These are phyloP conservation scores for Brassica juncea DNA, from an alignment of 345 rosid genomes.

Conservation along the genomic window DNA sequence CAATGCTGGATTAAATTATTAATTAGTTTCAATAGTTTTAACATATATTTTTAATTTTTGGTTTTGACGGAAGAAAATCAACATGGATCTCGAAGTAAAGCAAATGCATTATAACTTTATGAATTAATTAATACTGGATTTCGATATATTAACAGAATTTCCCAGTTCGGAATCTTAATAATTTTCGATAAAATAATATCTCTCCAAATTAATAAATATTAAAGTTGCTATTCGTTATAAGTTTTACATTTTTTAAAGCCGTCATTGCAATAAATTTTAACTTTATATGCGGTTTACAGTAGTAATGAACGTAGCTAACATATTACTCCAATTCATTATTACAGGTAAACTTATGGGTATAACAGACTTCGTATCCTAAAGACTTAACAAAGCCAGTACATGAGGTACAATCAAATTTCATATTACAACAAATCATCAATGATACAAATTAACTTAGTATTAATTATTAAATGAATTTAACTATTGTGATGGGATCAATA, in stretches of 20 bases:
- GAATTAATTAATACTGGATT: background rate
- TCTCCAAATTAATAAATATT: background rate
- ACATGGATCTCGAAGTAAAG: background rate
- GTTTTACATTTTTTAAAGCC: background rate
- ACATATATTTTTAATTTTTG: background rate
- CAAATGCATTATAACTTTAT: background rate
- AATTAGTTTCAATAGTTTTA: background rate
- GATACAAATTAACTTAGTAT: background rate
- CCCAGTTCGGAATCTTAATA: background rate
- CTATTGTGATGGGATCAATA: conserved; percentile 2
- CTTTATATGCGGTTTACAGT: background rate
- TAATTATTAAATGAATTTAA: background rate
- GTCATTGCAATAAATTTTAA: background rate
- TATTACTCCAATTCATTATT: background rate
- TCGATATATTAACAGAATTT: background rate
- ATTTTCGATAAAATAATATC: background rate
- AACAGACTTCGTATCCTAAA: conserved; percentile 36
- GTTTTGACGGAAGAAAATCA: background rate
- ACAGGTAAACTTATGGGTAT: conserved; percentile 36
- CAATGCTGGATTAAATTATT: background rate
- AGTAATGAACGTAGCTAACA: background rate
- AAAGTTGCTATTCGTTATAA: background rate
- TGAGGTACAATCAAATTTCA: conserved; percentile 31
- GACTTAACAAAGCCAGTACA: conserved; percentile 36
- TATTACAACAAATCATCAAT: background rate